A percentile compares a stretch with the other conserved stretches of the same genome.
Conservation (phyloP, 305 asterid genomes). For the Solanum hybrid region DNA sequence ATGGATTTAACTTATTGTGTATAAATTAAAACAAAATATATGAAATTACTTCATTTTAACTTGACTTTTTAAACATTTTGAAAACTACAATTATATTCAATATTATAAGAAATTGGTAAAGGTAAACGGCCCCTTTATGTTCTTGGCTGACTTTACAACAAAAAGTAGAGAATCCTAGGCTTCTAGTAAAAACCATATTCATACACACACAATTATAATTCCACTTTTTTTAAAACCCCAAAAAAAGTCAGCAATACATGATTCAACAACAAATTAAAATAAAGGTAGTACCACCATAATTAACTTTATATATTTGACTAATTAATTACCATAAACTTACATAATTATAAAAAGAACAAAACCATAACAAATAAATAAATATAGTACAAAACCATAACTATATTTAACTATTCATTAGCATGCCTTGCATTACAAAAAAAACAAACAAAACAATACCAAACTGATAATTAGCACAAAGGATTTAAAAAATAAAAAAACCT, state of each 20-base stretch:
- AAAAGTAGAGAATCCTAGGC: not conserved
- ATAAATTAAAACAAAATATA: not conserved
- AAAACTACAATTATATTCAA: not conserved
- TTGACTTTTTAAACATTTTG: not conserved
- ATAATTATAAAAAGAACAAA: not conserved
- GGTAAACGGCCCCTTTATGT: not conserved
- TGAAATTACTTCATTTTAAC: not conserved
- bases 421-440: slow-evolving; percentile 22
- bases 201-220: not conserved
- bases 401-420: slow-evolving; percentile 12
- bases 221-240: not conserved
- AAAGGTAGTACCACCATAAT: not conserved
- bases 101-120: not conserved
- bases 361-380: not conserved
- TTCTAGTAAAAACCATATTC: not conserved
- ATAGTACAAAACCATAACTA: slow-evolving; percentile 3
- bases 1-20: not conserved
- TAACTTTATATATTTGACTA: not conserved
- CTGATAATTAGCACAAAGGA: slow-evolving; percentile 8
- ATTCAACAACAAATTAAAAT: not conserved
- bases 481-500: not conserved
- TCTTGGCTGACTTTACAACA: not conserved
- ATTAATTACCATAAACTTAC: slow-evolving; percentile 4
- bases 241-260: slow-evolving; percentile 12
- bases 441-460: slow-evolving; percentile 1